Evolutionary conservation across 306 rosid species (phyloP), one percentile per base, ranked within the genome.

Genomic region (Cicer chorassanicum): DNA sequence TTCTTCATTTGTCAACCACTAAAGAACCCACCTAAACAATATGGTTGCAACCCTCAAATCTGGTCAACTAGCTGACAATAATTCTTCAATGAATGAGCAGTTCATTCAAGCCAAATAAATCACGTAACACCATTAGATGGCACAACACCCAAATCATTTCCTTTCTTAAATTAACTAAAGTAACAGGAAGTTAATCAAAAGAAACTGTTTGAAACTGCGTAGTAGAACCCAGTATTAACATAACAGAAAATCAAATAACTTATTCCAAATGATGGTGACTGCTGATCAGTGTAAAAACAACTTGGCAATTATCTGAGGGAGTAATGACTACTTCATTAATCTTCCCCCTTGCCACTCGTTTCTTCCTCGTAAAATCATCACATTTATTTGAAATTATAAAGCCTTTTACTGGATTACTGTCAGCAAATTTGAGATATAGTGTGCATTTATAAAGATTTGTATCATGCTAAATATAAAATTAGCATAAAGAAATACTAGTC

Each of bases 251-350:
- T 43, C 61, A 15, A 48, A 61, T 34, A 73, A 60, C 19, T n/a
- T 60, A 29, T 36, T 73, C 21, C 9, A 46, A 49, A 62, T 48
- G 63, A 36, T 16, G 38, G 61, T 74, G 38, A 49, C 42, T 73
- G 11, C 56, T 57, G 16, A 7, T 11, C 15, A 70, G 16, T 70
- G 55, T 53, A 16, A 41, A 53, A 54, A 50, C 36, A 60, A 61
- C 13, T 15, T n/a, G 50, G 70, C 45, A 73, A 42, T 60, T 24
- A 66, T 50, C 39, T 34, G 49, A 60, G 78, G 76, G 62, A 60
- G 60, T 60, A 18, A 60, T 9, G 69, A 44, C 61, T 44, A 11
- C 39, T 60, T 15, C 70, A 38, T 73, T 34, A 60, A 45, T 36
- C 39, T 45, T 60, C 34, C 29, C 45, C 48, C 38, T 45, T 29